phyloP scores from a whole-genome alignment of 345 rosid species.

The Hypericum perforatum region DNA sequence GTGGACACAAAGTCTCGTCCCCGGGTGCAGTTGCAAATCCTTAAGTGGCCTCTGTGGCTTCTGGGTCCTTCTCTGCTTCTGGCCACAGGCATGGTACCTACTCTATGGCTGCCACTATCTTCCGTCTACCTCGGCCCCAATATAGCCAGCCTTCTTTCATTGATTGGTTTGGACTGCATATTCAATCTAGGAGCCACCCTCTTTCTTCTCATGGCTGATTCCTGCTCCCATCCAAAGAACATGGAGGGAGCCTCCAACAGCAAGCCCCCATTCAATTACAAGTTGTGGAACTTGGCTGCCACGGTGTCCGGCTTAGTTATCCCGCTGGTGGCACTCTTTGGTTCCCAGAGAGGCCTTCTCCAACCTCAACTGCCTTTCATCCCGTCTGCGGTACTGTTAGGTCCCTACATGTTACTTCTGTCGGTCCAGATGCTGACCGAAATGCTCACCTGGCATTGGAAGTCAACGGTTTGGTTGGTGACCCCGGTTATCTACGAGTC shows the following conservation, averaged over 20 bases:
- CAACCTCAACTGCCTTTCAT: slow-evolving; percentile 59
- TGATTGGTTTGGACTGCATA: slow-evolving; percentile 80
- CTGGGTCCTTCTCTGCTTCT: slow-evolving; percentile 83
- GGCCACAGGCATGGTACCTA: slow-evolving; percentile 76
- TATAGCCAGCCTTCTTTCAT: slow-evolving; percentile 71
- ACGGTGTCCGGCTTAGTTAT: slow-evolving; percentile 45
- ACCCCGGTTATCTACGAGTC: slow-evolving; percentile 85
- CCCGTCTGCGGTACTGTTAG: slow-evolving; percentile 55
- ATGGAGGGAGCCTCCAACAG: slow-evolving; percentile 28
- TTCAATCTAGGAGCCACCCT: slow-evolving; percentile 80
- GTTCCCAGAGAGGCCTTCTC: slow-evolving; percentile 55
- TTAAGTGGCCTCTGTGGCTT: slow-evolving; percentile 86
- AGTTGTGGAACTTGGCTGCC: slow-evolving; percentile 68
- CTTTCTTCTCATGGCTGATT: slow-evolving; percentile 84
- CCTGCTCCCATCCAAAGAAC: slow-evolving; percentile 52
- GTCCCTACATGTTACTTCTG: slow-evolving; percentile 75
- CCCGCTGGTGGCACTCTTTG: slow-evolving; percentile 44
- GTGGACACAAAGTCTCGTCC: slow-evolving; percentile 16
- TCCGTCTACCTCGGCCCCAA: slow-evolving; percentile 81
- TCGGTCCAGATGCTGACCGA: slow-evolving; percentile 76
- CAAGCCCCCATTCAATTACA: slow-evolving; percentile 71
- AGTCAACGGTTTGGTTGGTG: slow-evolving; percentile 85
- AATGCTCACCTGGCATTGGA: slow-evolving; percentile 87
- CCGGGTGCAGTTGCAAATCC: slow-evolving; percentile 33
- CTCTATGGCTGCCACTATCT: slow-evolving; percentile 81